Percentiles rank a stretch among this genome's conserved stretches.
Evolutionary conservation across 371 early-diverging fungal genomes (phyloP).

Genomic region (Syncephalis plumigaleata): DNA sequence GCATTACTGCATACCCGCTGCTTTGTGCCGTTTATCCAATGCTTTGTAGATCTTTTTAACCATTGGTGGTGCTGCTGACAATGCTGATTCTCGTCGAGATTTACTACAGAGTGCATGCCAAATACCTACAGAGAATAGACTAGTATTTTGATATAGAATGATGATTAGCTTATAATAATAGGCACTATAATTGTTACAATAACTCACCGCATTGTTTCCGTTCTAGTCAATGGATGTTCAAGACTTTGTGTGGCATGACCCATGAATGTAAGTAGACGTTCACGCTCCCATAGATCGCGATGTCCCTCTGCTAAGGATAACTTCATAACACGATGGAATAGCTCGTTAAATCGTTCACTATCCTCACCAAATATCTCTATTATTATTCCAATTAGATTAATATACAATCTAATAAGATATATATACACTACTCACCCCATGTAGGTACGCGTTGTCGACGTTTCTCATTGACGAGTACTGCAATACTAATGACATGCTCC

Average conservation of each 20-base stretch:
- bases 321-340: constrained; percentile 33
- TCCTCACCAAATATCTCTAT: constrained; percentile 26
- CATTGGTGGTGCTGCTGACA: too few relatives aligned
- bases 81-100: not conserved
- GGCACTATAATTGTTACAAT: too few relatives aligned
- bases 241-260: constrained; percentile 62
- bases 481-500: constrained; percentile 52
- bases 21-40: too few relatives aligned
- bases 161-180: too few relatives aligned
- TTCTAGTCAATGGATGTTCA: constrained; percentile 52
- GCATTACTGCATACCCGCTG: too few relatives aligned
- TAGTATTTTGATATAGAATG: too few relatives aligned
- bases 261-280: constrained; percentile 42
- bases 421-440: constrained; percentile 23
- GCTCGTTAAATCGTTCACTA: constrained; percentile 26
- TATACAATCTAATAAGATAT: too few relatives aligned
- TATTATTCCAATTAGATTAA: not conserved
- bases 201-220: constrained; percentile 42
- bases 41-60: too few relatives aligned
- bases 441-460: constrained; percentile 37
- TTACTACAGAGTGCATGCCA: not conserved
- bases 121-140: not conserved
- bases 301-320: constrained; percentile 14
- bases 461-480: constrained; percentile 76
- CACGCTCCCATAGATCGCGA: constrained; percentile 19